Evolutionary conservation across 176 grass and related monocot genomes (phyloP).

Genomic region (Saccharum officinarum): DNA sequence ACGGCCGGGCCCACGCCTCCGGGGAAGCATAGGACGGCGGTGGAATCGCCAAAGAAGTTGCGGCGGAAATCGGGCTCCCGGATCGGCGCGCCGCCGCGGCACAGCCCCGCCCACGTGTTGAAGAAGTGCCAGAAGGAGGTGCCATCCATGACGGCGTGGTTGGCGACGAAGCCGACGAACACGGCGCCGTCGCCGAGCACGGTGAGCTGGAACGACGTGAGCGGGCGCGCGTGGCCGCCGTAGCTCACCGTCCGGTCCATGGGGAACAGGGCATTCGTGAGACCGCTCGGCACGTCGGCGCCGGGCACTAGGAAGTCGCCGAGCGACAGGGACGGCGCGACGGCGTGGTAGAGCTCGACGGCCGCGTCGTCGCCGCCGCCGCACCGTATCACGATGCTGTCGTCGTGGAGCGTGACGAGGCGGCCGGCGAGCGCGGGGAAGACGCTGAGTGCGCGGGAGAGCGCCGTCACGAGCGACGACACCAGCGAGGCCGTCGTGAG

Average conservation of each 20-base stretch:
- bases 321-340: constrained; percentile 48
- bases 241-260: constrained; percentile 79
- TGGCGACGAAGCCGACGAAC: constrained; percentile 72
- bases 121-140: constrained; percentile 98
- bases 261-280: constrained; percentile 65
- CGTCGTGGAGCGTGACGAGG: constrained; percentile 61
- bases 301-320: constrained; percentile 48
- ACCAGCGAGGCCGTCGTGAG: constrained; percentile 30
- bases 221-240: constrained; percentile 59
- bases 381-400: constrained; percentile 63
- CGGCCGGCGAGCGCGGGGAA: constrained; percentile 67
- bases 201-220: constrained; percentile 77
- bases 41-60: constrained; percentile 66
- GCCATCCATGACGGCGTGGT: constrained; percentile 79
- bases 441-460: constrained; percentile 56
- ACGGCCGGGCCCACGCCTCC: constrained; percentile 55
- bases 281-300: constrained; percentile 58
- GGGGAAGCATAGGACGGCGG: constrained; percentile 63
- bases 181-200: constrained; percentile 77
- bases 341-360: constrained; percentile 69
- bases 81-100: constrained; percentile 53
- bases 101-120: constrained; percentile 85
- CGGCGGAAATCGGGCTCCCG: constrained; percentile 61
- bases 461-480: constrained; percentile 42
- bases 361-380: neutral